Base-by-base conservation (phyloP, 352 stramenopile species). In the Pythium apleroticum region DNA sequence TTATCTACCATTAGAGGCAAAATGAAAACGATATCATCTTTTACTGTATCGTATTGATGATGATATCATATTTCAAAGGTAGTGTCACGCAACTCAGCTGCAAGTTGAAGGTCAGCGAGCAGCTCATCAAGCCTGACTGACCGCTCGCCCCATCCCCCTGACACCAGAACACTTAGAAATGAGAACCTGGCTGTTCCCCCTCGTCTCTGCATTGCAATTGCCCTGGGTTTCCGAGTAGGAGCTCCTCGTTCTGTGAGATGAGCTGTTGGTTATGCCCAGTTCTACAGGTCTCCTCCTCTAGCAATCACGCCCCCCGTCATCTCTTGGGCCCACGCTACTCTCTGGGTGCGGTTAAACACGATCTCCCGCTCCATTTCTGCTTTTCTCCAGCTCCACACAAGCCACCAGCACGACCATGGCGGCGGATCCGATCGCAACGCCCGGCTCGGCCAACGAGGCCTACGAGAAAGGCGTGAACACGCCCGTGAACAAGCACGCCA, bases 391-490 rank as follows among this genome's bases (percentile, higher is more conserved):
- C 48, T 35, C 48, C 11, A 11, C 27, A 22, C 24, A 57, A n/a
- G 19, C 6, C 25, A 5, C 25, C 6, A 24, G 46, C 6, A 57
- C 5, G 2, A 60, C 19, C 24, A 63, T 63, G 57, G 20, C 57
- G 25, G 57, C 53, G 15, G 24, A 60, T 5, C 28, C 61, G 0
- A 25, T 62, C 28, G 27, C 35, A 14, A 72, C 65, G n/a, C 65
- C 65, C 24, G 65, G 65, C 45, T 72, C 66, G 43, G 66, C 61
- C 20, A 49, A 43, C 17, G 66, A 73, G 19, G 50, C 57, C 30
- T 73, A 66, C 52, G 66, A 73, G 45, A 73, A 73, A 35, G 41
- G 37, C 33, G 62, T 63, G 20, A 57, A 22, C 48, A 69, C 66
- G 14, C 56, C 60, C 19, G 54, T 60, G 33, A 27, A 50, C 49